Percentiles rank a stretch among this genome's conserved stretches.
These are phyloP conservation scores for Metarhizium rileyi DNA, from an alignment of 2,329 filamentous ascomycete species.

Conservation along the genomic window DNA sequence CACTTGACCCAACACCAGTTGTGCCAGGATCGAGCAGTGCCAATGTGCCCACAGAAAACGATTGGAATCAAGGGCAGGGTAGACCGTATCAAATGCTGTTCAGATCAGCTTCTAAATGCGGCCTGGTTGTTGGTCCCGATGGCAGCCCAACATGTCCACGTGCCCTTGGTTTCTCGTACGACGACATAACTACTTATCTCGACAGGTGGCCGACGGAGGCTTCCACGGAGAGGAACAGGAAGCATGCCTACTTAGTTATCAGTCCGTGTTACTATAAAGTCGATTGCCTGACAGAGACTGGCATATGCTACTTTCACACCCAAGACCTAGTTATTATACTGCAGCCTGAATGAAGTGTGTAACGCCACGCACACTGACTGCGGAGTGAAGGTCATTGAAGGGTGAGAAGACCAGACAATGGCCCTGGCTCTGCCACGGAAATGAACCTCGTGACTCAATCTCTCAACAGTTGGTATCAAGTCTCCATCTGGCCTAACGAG, in stretches of 20 bases:
- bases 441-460: not conserved
- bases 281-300: not conserved
- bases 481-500: not conserved
- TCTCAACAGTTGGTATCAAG: not conserved
- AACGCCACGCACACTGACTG: not conserved
- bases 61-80: not conserved
- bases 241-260: not conserved
- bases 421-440: conserved; percentile 1
- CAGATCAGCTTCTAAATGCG: not conserved
- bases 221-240: not conserved
- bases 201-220: not conserved
- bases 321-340: not conserved
- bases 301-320: not conserved
- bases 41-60: not conserved
- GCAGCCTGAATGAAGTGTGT: not conserved
- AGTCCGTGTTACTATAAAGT: not conserved
- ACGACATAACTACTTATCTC: not conserved
- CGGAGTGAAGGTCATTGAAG: not conserved
- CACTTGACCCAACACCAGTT: not conserved
- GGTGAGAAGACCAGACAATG: not conserved
- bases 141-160: not conserved
- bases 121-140: not conserved
- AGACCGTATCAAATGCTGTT: not conserved
- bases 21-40: not conserved
- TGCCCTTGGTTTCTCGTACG: not conserved